Evolutionary conservation across 75 land plant genomes (phyloP), one percentile per base, ranked within the genome.

Genomic region (Adiantum capillusveneris): DNA sequence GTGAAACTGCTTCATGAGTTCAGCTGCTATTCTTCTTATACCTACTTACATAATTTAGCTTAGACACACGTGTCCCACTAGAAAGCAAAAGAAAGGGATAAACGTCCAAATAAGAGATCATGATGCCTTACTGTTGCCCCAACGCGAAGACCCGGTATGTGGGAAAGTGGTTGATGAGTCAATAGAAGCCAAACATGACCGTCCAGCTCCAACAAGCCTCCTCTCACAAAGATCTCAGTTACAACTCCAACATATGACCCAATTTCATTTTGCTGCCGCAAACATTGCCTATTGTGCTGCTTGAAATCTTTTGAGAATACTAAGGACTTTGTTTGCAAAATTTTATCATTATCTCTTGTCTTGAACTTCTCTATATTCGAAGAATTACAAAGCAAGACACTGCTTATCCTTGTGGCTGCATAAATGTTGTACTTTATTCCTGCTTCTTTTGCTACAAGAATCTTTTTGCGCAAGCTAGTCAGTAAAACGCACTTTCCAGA

Each of bases 141-240:
- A 16, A 79, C 76, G 39, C 96, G 74, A 44, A 86, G 65, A 44
- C 80, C 75, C 61, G 78, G 84, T 7, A 75, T 76, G 16, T 66
- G 56, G 21, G 61, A 25, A 44, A 73, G 71, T 16, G 53, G 29
- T 7, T 64, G 66, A 51, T 86, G 80, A 0, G 81, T 76, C 19
- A 80, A 39, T 39, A 86, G 57, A 41, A 90, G 71, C 90, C 87
- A 83, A 25, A 81, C 84, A 20, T 76, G 70, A 9, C 66, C 37
- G 60, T 90, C 87, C 26, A 90, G 65, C 58, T 86, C 82, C 60
- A 83, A 44, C 30, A 90, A 52, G 74, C 72, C 73, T 0, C 84
- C 90, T 34, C 81, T 72, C 80, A 86, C 64, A 52, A 80, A 67
- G 5, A 80, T 58, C 0, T 79, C 79, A 13, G 76, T 83, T n/a